Evolutionary conservation across 192 early-diverging fungal species (phyloP).

Genomic region (Kickxella alabastrina): DNA sequence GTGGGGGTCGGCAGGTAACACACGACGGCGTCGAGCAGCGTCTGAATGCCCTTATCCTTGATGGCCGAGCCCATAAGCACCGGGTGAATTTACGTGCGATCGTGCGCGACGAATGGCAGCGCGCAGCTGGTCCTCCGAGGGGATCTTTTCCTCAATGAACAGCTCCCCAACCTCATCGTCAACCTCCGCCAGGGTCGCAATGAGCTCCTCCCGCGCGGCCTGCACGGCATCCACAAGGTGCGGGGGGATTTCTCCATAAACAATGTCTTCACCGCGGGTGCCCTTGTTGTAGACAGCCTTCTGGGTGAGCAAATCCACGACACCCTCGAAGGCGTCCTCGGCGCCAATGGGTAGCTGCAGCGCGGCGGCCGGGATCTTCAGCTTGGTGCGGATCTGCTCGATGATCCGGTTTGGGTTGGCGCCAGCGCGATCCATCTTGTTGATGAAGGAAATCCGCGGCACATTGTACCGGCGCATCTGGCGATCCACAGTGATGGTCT

Average conservation of each 20-base stretch:
- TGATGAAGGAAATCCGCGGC: slow-evolving; percentile 82
- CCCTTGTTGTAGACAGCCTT: slow-evolving; percentile 91
- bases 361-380: slow-evolving; percentile 73
- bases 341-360: slow-evolving; percentile 83
- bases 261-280: slow-evolving; percentile 71
- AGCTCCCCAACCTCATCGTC: slow-evolving; percentile 82
- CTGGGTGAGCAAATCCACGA: slow-evolving; percentile 85
- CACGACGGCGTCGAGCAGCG: slow-evolving; percentile 67
- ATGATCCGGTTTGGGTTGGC: slow-evolving; percentile 79
- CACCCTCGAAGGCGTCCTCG: slow-evolving; percentile 83
- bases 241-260: slow-evolving; percentile 67
- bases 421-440: slow-evolving; percentile 88
- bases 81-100: slow-evolving; percentile 75
- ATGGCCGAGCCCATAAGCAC: slow-evolving; percentile 83
- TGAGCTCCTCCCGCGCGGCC: slow-evolving; percentile 70
- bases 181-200: slow-evolving; percentile 74
- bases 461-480: slow-evolving; percentile 88
- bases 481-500: slow-evolving; percentile 86
- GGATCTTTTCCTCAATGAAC: slow-evolving; percentile 71
- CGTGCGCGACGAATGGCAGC: slow-evolving; percentile 77
- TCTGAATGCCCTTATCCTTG: slow-evolving; percentile 80
- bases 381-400: slow-evolving; percentile 75
- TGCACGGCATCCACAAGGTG: slow-evolving; percentile 60
- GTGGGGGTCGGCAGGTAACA: slow-evolving; percentile 68
- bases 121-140: slow-evolving; percentile 64